Base-by-base conservation (phyloP, 768 basidiomycete species). In the Rhodotorula babjevae region DNA sequence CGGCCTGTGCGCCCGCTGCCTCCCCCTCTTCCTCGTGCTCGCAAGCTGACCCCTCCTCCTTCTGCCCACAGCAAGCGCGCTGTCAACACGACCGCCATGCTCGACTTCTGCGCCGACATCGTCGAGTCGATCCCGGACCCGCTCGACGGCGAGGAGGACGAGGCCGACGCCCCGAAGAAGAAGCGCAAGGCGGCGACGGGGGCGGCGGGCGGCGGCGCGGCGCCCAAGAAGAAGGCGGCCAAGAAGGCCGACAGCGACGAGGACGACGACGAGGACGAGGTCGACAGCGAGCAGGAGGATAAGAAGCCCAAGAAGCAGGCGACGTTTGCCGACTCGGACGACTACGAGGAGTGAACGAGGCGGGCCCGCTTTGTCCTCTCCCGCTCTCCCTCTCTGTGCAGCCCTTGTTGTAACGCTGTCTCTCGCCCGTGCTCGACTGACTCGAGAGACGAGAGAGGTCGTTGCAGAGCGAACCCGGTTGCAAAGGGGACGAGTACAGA, bases 91-190 rank as follows among this genome's bases (percentile, higher is more conserved):
- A 90, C 88, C 19, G 89, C 92, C 74, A 90, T 88, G 84, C 87
- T 97, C 62, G 95, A 97, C 81, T 98, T 97, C 81, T 85, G 97
- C 46, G 90, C 91, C 79, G 93, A 97, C 79, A 87, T 96, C 64
- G 93, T 95, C 33, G 87, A 90, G 78, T 82, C 84, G 49, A 87
- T 95, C 12, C 89, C 91, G 1, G 93, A 97, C 81, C 93, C 93
- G 0, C 89, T 90, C 8, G 87, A 89, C 0, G 73, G 72, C 31
- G 72, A 69, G n/a, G 69, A 67, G n/a, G 74, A 74, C 49, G 77
- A 77, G 53, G 44, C 42, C 29, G 61, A 42, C 7, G 56, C 33
- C 10, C 3, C 60, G 47, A 61, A 50, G 61, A 77, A 68, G 72
- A 63, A 68, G 62, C 60, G 61, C 42, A 40, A 40, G 58, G 16